Base-by-base conservation (phyloP, 108 stramenopile species). In the Seminavis robusta region DNA sequence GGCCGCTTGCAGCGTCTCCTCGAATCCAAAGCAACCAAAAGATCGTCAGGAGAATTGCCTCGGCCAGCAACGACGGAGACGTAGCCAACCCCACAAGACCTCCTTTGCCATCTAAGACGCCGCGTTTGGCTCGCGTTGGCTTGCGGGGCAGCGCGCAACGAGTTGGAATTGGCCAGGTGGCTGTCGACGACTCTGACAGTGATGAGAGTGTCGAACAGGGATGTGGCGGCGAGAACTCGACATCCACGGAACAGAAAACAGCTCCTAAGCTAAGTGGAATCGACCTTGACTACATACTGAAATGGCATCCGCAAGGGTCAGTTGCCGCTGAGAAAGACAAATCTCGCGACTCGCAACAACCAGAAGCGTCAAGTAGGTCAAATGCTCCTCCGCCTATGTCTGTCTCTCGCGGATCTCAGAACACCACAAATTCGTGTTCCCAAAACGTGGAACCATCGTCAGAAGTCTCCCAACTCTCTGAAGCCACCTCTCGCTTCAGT, bases 61-160 rank as follows among this genome's bases (percentile, higher is more conserved):
- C 19, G 34, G 52, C n/a, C 4, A 19, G 2, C 16, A 42, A 36
- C 5, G 19, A 24, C 23, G 31, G 47, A 5, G 23, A 19, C 23
- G 27, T 3, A 23, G 5, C 27, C 24, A 48, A 48, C 4, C 4
- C 47, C 27, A 21, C n/a, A 48, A 4, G 47, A 5, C 20, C 24
- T 5, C 47, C 21, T 23, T 48, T 24, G 16, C 27, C 27, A 24
- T 48, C 47, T 26, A 48, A 48, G 47, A 48, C 47, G 4, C 47
- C 47, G n/a, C 20, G 19, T 23, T n/a, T 48, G 5, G 24, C 21
- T 23, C 47, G 47, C 9, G 27, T 19, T 26, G 19, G 21, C 3
- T 26, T 48, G 3, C n/a, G n/a, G n/a, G 47, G 47, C n/a, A 48
- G 27, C 24, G 21, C 27, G 3, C 21, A 24, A 45, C 44, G 47